Conservation (phyloP, 495 filamentous ascomycete genomes). For the Evernia prunastri region DNA sequence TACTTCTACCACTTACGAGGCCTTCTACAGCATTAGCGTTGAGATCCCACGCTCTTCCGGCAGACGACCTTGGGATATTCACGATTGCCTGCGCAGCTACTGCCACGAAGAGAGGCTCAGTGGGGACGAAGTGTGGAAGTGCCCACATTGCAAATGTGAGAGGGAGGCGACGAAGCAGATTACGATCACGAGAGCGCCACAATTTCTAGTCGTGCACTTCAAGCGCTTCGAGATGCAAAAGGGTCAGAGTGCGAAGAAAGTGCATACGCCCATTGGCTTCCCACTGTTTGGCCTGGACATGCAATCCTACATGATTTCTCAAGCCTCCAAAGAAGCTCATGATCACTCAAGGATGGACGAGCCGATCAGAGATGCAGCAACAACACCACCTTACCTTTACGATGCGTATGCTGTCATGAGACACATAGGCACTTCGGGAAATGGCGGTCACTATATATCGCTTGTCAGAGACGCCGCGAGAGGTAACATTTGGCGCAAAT, state of each 20-base stretch:
- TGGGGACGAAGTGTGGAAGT: conserved; percentile 66
- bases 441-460: conserved; percentile 65
- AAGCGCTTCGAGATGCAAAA: conserved; percentile 62
- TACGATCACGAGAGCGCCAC: conserved; percentile 64
- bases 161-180: conserved; percentile 67
- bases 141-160: conserved; percentile 60
- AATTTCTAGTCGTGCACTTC: conserved; percentile 67
- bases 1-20: conserved; percentile 66
- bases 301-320: conserved; percentile 33
- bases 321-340: conserved; percentile 8
- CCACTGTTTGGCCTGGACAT: conserved; percentile 59
- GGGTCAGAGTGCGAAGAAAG: conserved; percentile 53
- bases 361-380: conserved; percentile 38
- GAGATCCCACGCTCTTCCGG: conserved; percentile 53
- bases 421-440: conserved; percentile 56
- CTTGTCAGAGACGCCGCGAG: conserved; percentile 56
- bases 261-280: conserved; percentile 62
- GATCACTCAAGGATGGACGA: conserved; percentile 12
- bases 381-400: conserved; percentile 60
- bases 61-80: conserved; percentile 39
- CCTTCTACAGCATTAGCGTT: conserved; percentile 62
- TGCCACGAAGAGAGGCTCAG: conserved; percentile 60
- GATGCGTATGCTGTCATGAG: conserved; percentile 67
- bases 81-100: conserved; percentile 62
- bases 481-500: conserved; percentile 53